These are phyloP conservation scores for Solanum hybrid DNA, from an alignment of 305 asterid species.

Conservation along the genomic window DNA sequence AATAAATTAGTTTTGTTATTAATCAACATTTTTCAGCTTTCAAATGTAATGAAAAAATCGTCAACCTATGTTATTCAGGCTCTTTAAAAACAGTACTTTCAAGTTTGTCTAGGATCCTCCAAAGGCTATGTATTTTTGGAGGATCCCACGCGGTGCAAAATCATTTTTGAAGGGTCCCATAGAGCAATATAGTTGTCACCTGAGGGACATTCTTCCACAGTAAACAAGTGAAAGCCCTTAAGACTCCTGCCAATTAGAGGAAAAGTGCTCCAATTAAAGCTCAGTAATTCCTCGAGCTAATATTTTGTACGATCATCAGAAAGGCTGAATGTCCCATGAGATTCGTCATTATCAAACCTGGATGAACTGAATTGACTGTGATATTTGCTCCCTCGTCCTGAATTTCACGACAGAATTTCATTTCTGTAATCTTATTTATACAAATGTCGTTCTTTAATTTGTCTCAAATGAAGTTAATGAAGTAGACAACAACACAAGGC, in stretches of 20 bases:
- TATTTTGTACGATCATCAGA: constrained; percentile 17
- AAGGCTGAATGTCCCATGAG: constrained; percentile 46
- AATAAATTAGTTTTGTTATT: neutral
- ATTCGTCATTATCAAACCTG: constrained; percentile 71
- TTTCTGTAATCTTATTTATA: neutral
- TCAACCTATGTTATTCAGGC: neutral
- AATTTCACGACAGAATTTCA: neutral
- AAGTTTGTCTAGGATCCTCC: neutral
- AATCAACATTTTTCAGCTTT: neutral
- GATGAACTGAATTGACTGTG: constrained; percentile 68
- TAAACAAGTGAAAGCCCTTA: constrained; percentile 38
- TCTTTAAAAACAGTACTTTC: neutral
- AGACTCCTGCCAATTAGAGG: constrained; percentile 20
- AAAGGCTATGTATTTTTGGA: neutral
- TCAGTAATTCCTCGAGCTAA: neutral
- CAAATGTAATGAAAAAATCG: neutral
- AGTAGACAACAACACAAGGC: neutral
- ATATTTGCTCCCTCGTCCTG: constrained; percentile 78
- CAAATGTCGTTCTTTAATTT: neutral
- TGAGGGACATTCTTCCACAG: constrained; percentile 77
- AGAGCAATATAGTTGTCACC: constrained; percentile 18
- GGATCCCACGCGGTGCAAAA: neutral
- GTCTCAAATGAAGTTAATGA: neutral
- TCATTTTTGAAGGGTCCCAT: neutral
- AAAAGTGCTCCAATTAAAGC: neutral